Evolutionary conservation across 768 basidiomycete genomes (phyloP).

Genomic region (Cyclocybe cylindracea): DNA sequence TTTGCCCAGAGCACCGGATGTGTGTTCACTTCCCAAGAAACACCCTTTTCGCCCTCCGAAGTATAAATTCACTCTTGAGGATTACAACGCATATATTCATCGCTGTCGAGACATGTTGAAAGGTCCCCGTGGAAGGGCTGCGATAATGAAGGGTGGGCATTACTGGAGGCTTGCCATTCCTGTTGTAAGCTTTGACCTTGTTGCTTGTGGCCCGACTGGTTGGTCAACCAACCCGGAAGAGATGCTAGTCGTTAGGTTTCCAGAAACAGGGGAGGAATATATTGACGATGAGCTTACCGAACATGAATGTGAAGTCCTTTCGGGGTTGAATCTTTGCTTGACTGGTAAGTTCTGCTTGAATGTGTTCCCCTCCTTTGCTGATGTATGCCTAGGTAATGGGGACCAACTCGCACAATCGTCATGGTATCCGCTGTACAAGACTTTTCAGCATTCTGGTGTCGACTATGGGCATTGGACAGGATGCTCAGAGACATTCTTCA

Average conservation of each 20-base stretch:
- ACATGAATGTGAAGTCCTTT: not conserved
- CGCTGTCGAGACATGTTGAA: not conserved
- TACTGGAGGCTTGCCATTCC: not conserved
- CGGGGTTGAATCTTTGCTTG: not conserved
- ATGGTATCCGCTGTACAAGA: not conserved
- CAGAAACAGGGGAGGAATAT: not conserved
- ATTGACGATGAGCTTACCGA: not conserved
- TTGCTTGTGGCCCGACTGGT: not conserved
- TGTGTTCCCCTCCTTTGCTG: not conserved
- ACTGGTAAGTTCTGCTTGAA: not conserved
- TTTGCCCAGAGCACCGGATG: not conserved
- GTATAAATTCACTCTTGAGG: not conserved
- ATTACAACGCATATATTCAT: not conserved
- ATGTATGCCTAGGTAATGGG: not conserved
- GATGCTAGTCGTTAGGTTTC: not conserved
- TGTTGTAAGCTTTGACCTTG: not conserved
- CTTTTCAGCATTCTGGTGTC: not conserved
- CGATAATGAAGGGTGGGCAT: not conserved
- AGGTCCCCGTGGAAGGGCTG: not conserved
- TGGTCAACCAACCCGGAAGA: not conserved
- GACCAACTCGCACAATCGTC: not conserved
- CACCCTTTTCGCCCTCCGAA: not conserved
- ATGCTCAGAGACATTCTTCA: too few relatives aligned
- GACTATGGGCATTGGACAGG: constrained; percentile 1
- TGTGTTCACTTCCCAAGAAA: too few relatives aligned